These are phyloP conservation scores for Melanomma pulvis-pyrius DNA, from an alignment of 495 filamentous ascomycete species.

Conservation along the genomic window DNA sequence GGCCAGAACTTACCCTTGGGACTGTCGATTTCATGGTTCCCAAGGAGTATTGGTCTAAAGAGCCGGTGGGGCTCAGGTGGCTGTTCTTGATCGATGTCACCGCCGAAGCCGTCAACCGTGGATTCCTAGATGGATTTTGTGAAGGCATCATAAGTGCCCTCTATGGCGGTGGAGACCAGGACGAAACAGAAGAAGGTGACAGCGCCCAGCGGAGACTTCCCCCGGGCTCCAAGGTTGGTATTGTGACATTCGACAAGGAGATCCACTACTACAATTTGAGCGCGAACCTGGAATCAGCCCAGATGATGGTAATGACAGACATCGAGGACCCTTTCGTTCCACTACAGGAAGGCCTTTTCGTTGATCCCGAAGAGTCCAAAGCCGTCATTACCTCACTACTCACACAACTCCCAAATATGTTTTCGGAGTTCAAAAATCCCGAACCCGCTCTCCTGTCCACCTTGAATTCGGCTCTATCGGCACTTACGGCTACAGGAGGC, in stretches of 20 bases:
- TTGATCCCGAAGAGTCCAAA: conserved; percentile 92
- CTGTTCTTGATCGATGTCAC: conserved; percentile 93
- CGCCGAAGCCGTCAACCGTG: conserved; percentile 84
- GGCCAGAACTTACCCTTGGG: conserved; percentile 86
- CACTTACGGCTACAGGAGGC: conserved; percentile 82
- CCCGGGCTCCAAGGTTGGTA: conserved; percentile 82
- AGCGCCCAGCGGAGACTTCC: conserved; percentile 62
- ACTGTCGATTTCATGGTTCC: conserved; percentile 96
- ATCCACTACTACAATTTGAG: conserved; percentile 97
- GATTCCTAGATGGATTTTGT: conserved; percentile 89
- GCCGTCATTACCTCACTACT: conserved; percentile 84
- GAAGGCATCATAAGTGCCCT: conserved; percentile 83
- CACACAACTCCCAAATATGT: conserved; percentile 76
- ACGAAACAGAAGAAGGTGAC: conserved; percentile 58
- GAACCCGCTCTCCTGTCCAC: conserved; percentile 85
- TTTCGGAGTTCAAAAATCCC: conserved; percentile 81
- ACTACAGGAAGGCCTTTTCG: conserved; percentile 87
- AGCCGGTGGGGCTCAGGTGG: conserved; percentile 83
- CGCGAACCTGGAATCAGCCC: conserved; percentile 78
- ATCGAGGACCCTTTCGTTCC: conserved; percentile 97
- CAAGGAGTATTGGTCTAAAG: conserved; percentile 98
- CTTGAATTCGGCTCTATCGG: conserved; percentile 76
- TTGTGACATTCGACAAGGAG: conserved; percentile 93
- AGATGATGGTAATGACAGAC: conserved; percentile 99
- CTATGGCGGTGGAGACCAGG: conserved; percentile 61